These are phyloP conservation scores for Candida sp. DNA, from an alignment of 1,139 yeast species.

Conservation along the genomic window DNA sequence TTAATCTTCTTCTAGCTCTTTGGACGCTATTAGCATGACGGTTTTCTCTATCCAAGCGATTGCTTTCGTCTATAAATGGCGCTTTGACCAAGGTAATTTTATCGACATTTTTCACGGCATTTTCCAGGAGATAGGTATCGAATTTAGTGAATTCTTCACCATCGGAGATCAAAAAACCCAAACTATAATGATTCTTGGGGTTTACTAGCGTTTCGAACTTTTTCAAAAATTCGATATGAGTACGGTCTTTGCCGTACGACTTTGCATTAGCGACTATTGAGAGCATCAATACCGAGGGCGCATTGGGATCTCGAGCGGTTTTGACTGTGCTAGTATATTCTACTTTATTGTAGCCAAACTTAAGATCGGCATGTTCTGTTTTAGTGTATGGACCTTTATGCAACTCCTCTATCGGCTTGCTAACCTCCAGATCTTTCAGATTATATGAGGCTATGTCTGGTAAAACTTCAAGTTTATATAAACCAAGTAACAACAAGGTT, in stretches of 20 bases:
- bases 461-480: not conserved
- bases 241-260: slow-evolving; percentile 26
- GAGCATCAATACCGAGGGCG: slow-evolving; percentile 16
- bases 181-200: slow-evolving; percentile 11
- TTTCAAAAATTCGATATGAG: slow-evolving; percentile 19
- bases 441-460: not conserved
- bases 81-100: slow-evolving; percentile 27
- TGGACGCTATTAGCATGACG: slow-evolving; percentile 31
- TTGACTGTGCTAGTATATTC: not conserved
- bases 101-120: slow-evolving; percentile 12
- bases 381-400: not conserved
- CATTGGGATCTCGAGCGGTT: slow-evolving; percentile 7
- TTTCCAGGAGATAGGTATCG: slow-evolving; percentile 14
- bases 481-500: not conserved
- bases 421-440: not conserved
- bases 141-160: slow-evolving; percentile 19
- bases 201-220: slow-evolving; percentile 14
- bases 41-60: slow-evolving; percentile 16
- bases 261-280: slow-evolving; percentile 20
- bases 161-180: slow-evolving; percentile 21
- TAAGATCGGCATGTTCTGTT: not conserved
- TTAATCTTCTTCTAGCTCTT: slow-evolving; percentile 27
- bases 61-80: slow-evolving; percentile 26
- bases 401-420: not conserved
- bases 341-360: not conserved